These are phyloP conservation scores for Russula abietina DNA, from an alignment of 768 basidiomycete genomes.

Conservation along the genomic window DNA sequence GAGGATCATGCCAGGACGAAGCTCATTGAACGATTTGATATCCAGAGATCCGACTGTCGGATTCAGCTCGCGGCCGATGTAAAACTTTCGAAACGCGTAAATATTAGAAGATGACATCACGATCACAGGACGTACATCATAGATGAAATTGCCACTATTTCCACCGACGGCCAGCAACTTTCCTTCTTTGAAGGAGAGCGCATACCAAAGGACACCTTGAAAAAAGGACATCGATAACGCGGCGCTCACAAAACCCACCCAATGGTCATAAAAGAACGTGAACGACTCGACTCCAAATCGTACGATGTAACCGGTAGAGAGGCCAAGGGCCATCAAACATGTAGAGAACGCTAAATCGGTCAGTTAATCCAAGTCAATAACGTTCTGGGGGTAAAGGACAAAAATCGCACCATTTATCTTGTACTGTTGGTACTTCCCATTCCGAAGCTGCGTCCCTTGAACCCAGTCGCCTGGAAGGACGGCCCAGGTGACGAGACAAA, in stretches of 20 bases:
- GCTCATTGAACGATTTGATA: conserved; percentile 72
- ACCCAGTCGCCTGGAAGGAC: conserved; percentile 57
- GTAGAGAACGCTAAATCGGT: conserved; percentile 72
- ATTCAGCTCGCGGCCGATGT: conserved; percentile 91
- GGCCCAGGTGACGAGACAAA: conserved; percentile 74
- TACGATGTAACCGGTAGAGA: conserved; percentile 61
- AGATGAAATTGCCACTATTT: conserved; percentile 79
- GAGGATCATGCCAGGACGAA: conserved; percentile 84
- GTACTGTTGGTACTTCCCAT: conserved; percentile 73
- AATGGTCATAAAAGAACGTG: conserved; percentile 89
- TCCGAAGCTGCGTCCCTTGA: conserved; percentile 46
- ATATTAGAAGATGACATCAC: neutral
- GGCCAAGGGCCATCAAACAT: conserved; percentile 71
- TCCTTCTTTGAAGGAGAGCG: conserved; percentile 57
- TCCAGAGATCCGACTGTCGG: conserved; percentile 76
- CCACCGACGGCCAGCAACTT: conserved; percentile 87
- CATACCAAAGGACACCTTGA: conserved; percentile 70
- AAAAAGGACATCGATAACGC: conserved; percentile 68
- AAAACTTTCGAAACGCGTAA: conserved; percentile 51
- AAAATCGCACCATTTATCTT: conserved; percentile 85
- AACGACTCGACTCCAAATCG: conserved; percentile 73
- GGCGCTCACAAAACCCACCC: conserved; percentile 83
- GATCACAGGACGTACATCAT: conserved; percentile 63
- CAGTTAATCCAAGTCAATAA: neutral
- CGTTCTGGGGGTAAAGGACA: neutral